These are phyloP conservation scores for Paratrypanosoma confusum DNA, from an alignment of 208 protist species.

Conservation along the genomic window DNA sequence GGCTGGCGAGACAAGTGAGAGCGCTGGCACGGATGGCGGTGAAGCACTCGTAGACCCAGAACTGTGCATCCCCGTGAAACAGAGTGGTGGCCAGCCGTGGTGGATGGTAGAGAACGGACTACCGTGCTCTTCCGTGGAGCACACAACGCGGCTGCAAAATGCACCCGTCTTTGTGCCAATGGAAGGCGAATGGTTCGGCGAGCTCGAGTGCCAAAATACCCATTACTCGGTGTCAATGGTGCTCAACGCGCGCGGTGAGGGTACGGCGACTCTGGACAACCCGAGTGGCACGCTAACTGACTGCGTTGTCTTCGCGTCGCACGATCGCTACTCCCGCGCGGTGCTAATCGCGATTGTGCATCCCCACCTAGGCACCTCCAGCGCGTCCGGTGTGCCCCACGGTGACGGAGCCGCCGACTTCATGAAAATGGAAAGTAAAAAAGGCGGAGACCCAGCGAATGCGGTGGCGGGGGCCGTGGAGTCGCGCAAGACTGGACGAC, in stretches of 20 bases:
- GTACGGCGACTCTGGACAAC: slow-evolving; percentile 5
- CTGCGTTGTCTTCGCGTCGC: background rate
- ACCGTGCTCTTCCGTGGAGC: slow-evolving; percentile 68
- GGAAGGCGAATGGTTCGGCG: slow-evolving; percentile 65
- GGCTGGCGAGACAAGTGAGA: too few relatives aligned
- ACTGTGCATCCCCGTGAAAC: slow-evolving; percentile 77
- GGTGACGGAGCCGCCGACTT: too few relatives aligned
- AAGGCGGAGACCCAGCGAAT: too few relatives aligned
- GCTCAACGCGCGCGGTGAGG: slow-evolving; percentile 8
- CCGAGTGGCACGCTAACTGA: background rate
- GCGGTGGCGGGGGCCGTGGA: too few relatives aligned
- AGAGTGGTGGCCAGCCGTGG: slow-evolving; percentile 55
- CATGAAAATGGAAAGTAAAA: too few relatives aligned
- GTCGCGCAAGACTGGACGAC: too few relatives aligned
- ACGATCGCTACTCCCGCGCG: background rate
- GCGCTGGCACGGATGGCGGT: too few relatives aligned
- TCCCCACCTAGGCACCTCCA: too few relatives aligned
- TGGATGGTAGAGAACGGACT: slow-evolving; percentile 49
- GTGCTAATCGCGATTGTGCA: background rate
- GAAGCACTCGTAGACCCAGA: too few relatives aligned
- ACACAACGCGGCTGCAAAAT: slow-evolving; percentile 40
- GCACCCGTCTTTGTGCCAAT: slow-evolving; percentile 24
- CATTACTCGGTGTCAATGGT: slow-evolving; percentile 11
- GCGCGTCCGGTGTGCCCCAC: too few relatives aligned
- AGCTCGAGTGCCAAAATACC: slow-evolving; percentile 12